Percentiles rank a stretch among this genome's conserved stretches.
phyloP scores from a whole-genome alignment of 2,329 filamentous ascomycete species.

The Epichloe glyceriae region DNA sequence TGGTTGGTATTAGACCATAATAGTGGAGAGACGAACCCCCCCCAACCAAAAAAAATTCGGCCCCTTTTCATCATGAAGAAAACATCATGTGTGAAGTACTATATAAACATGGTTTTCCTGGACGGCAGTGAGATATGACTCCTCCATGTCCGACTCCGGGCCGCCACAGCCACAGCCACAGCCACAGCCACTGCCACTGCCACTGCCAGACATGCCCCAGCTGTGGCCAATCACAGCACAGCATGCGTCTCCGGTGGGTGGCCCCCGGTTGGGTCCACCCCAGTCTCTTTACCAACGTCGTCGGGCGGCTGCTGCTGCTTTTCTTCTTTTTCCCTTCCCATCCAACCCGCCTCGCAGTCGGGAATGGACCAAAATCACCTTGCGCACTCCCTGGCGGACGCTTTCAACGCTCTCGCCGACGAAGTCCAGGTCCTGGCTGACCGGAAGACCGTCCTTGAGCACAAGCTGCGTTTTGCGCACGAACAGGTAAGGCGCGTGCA shows the following conservation, averaged over 20 bases:
- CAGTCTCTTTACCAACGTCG: neutral
- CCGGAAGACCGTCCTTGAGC: constrained; percentile 51
- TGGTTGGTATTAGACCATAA: too few relatives aligned
- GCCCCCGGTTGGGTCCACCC: neutral
- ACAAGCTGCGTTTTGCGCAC: constrained; percentile 53
- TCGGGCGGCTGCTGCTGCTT: constrained; percentile 2
- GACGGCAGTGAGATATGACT: too few relatives aligned
- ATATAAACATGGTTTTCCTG: too few relatives aligned
- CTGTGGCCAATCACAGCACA: neutral
- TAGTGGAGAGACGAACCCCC: too few relatives aligned
- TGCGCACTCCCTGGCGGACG: constrained; percentile 47
- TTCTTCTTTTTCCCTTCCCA: neutral
- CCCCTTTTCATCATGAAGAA: too few relatives aligned
- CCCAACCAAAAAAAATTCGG: too few relatives aligned
- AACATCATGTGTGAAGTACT: too few relatives aligned
- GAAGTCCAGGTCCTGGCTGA: constrained; percentile 51
- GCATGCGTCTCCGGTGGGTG: neutral
- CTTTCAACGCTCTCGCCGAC: constrained; percentile 51
- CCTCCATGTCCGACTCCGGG: neutral
- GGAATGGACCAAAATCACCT: constrained; percentile 27
- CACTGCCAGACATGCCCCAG: too few relatives aligned
- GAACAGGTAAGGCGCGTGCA: constrained; percentile 41
- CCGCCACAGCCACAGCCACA: too few relatives aligned
- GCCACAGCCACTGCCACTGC: too few relatives aligned
- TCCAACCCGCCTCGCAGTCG: constrained; percentile 7